phyloP scores from a whole-genome alignment of 108 stramenopile genomes.

The Fistulifera pelliculosa region DNA sequence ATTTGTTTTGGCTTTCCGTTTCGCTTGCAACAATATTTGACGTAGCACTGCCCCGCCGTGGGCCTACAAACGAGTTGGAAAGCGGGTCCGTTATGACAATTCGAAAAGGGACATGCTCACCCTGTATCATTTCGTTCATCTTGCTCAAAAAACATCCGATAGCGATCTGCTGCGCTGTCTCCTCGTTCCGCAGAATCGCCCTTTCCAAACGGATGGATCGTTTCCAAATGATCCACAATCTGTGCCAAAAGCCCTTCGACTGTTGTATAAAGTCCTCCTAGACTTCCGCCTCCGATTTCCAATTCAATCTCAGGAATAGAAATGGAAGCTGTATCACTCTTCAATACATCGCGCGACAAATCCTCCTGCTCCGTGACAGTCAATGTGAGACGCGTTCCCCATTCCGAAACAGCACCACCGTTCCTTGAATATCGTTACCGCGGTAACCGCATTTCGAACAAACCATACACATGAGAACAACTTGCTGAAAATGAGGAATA shows the following conservation, averaged over 20 bases:
- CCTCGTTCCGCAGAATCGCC: constrained; percentile 59
- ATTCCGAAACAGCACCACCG: constrained; percentile 77
- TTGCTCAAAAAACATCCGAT: constrained; percentile 27
- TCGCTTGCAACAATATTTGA: constrained; percentile 20
- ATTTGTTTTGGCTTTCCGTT: constrained; percentile 20
- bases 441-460: constrained; percentile 86
- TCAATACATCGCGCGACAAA: constrained; percentile 72
- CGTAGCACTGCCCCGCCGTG: constrained; percentile 15
- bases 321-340: constrained; percentile 74
- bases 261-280: constrained; percentile 88
- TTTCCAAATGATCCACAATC: constrained; percentile 38
- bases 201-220: constrained; percentile 59
- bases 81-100: constrained; percentile 76
- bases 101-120: constrained; percentile 65
- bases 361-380: constrained; percentile 37
- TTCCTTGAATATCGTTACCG: constrained; percentile 77
- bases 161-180: constrained; percentile 18
- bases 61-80: constrained; percentile 84
- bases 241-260: constrained; percentile 79
- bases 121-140: constrained; percentile 38
- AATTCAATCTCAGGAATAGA: constrained; percentile 68
- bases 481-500: constrained; percentile 93
- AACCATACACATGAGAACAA: constrained; percentile 80
- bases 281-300: constrained; percentile 48
- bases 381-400: constrained; percentile 60